phyloP scores from a whole-genome alignment of 2,329 filamentous ascomycete species.

The Aspergillus sp. region DNA sequence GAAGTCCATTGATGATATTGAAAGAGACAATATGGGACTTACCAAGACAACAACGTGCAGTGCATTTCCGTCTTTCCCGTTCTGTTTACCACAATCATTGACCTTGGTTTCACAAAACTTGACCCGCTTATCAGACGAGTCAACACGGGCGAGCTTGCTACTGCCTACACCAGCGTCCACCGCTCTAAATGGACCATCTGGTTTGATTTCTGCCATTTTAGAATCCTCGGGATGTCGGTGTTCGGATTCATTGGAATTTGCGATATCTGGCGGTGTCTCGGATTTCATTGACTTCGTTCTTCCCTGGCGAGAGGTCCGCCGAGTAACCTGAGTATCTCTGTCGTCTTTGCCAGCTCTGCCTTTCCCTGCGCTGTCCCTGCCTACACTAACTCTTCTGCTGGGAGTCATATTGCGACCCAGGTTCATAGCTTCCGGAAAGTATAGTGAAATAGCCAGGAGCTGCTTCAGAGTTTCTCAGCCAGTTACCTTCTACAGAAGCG shows the following conservation, averaged over 20 bases:
- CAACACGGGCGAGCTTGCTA: neutral
- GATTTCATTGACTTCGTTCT: too few relatives aligned
- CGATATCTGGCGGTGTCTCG: too few relatives aligned
- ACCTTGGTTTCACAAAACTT: neutral
- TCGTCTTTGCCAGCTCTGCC: neutral
- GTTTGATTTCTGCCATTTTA: too few relatives aligned
- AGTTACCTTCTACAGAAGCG: neutral
- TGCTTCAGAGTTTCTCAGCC: neutral
- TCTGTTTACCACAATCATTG: neutral
- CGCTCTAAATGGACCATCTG: too few relatives aligned
- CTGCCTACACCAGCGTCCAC: too few relatives aligned
- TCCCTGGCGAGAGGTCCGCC: too few relatives aligned
- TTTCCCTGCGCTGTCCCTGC: neutral
- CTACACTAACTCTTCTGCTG: neutral
- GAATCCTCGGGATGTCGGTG: neutral
- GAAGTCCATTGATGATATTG: neutral
- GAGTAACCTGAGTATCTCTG: neutral
- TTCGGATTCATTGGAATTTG: too few relatives aligned
- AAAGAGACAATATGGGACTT: slow-evolving; percentile 41
- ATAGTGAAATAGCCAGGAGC: neutral
- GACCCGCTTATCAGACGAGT: neutral
- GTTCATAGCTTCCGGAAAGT: neutral
- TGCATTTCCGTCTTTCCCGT: neutral
- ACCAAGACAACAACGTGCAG: slow-evolving; percentile 75
- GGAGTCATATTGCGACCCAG: neutral